Conservation (phyloP, 371 early-diverging fungal species). For the Polyrhizophydium stewartii region DNA sequence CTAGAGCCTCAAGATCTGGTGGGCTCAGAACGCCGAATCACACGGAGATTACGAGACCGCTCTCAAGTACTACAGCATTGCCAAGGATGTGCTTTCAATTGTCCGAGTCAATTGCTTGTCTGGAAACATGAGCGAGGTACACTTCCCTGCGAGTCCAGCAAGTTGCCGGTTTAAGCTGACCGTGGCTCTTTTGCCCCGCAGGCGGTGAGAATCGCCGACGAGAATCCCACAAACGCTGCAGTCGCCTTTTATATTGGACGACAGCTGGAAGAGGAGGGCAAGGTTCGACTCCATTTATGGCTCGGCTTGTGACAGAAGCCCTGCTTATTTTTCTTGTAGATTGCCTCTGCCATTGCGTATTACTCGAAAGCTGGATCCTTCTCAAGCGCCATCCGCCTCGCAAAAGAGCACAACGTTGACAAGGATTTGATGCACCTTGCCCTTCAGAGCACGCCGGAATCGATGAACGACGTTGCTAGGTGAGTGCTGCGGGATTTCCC, state of each 20-base stretch:
- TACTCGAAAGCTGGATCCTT: conserved; percentile 40
- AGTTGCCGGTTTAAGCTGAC: too few species aligned
- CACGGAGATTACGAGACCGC: conserved; percentile 30
- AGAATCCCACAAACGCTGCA: conserved; percentile 27
- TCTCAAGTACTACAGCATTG: conserved; percentile 31
- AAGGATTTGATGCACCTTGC: conserved; percentile 43
- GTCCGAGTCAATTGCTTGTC: conserved; percentile 38
- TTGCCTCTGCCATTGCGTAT: conserved; percentile 35
- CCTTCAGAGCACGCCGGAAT: conserved; percentile 27
- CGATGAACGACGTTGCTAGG: conserved; percentile 44
- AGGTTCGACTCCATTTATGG: conserved; percentile 21
- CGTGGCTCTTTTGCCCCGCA: too few species aligned
- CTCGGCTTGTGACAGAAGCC: too few species aligned
- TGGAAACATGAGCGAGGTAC: conserved; percentile 35
- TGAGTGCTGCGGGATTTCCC: conserved; percentile 9
- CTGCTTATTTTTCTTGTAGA: conserved; percentile 16
- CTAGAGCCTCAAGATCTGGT: conserved; percentile 37
- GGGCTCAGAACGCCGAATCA: conserved; percentile 46
- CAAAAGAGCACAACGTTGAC: conserved; percentile 37
- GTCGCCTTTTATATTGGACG: conserved; percentile 38
- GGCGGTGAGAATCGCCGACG: conserved; percentile 10
- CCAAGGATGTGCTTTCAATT: conserved; percentile 33
- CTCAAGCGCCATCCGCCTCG: conserved; percentile 42
- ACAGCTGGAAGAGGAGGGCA: conserved; percentile 39
- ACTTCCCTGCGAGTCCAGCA: neutral